Conservation (phyloP, 2,329 filamentous ascomycete species). For the Fusarium buxicola region DNA sequence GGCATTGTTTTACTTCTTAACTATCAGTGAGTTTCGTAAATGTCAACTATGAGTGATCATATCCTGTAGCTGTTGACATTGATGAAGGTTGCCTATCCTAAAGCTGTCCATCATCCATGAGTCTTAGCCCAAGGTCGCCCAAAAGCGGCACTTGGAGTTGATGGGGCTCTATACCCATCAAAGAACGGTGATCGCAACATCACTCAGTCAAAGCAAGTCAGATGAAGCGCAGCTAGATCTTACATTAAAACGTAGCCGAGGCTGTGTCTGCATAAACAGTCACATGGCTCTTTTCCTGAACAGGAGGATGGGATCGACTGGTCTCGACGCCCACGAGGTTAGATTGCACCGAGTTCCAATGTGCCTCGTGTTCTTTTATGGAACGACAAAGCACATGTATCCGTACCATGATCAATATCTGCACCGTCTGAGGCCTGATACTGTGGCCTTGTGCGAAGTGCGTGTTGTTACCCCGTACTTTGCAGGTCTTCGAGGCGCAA, state of each 20-base stretch:
- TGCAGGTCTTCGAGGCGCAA: no score
- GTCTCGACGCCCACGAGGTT: background rate
- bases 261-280: conserved; percentile 24
- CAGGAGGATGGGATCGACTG: conserved; percentile 5
- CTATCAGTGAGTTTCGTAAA: no score
- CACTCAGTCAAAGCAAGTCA: conserved; percentile 17
- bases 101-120: no score
- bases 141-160: no score
- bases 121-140: no score
- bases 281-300: conserved; percentile 33
- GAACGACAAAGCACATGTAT: background rate
- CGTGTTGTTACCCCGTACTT: background rate
- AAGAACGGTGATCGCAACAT: conserved; percentile 4
- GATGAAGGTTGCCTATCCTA: no score
- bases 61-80: no score
- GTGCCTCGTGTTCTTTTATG: background rate
- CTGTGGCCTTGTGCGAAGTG: background rate
- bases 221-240: conserved; percentile 25
- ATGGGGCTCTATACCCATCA: background rate
- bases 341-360: background rate
- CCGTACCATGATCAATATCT: background rate
- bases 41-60: no score
- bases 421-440: background rate
- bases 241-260: conserved; percentile 15
- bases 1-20: no score